phyloP scores from a whole-genome alignment of 1,284 basidiomycete species.

The Polyporus tsugae region DNA sequence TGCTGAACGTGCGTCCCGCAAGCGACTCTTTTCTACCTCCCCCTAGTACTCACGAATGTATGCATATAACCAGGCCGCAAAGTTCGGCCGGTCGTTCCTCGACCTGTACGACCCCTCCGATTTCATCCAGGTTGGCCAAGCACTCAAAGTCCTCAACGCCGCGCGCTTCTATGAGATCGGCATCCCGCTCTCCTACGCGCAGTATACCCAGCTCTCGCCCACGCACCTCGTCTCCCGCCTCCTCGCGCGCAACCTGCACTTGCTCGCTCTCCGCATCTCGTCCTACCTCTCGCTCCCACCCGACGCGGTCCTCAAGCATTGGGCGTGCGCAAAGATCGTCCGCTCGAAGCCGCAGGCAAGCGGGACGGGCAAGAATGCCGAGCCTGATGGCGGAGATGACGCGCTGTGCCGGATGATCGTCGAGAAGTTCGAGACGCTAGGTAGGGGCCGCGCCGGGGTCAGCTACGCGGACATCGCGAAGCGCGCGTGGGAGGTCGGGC shows the following conservation, averaged over 20 bases:
- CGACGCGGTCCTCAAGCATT: constrained; percentile 91
- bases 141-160: constrained; percentile 94
- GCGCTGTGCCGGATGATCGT: constrained; percentile 86
- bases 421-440: constrained; percentile 82
- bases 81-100: constrained; percentile 93
- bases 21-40: background rate
- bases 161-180: constrained; percentile 92
- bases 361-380: constrained; percentile 59
- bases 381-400: constrained; percentile 71
- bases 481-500: constrained; percentile 92
- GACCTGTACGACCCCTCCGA: constrained; percentile 92
- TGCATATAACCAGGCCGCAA: constrained; percentile 74
- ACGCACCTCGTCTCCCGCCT: constrained; percentile 84
- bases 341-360: constrained; percentile 68
- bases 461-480: constrained; percentile 96
- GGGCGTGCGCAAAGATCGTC: constrained; percentile 93
- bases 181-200: constrained; percentile 91
- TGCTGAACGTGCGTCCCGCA: constrained; percentile 75
- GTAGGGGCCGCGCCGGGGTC: constrained; percentile 65
- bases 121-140: constrained; percentile 92
- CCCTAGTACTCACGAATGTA: constrained; percentile 5
- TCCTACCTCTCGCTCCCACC: constrained; percentile 85
- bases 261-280: constrained; percentile 93
- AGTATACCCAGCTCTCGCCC: constrained; percentile 86
- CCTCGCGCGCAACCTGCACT: constrained; percentile 88